A percentile compares a stretch with the other conserved stretches of the same genome.
Evolutionary conservation across 805 yeast genomes (phyloP).

Genomic region (Zygotorulaspora florentina): DNA sequence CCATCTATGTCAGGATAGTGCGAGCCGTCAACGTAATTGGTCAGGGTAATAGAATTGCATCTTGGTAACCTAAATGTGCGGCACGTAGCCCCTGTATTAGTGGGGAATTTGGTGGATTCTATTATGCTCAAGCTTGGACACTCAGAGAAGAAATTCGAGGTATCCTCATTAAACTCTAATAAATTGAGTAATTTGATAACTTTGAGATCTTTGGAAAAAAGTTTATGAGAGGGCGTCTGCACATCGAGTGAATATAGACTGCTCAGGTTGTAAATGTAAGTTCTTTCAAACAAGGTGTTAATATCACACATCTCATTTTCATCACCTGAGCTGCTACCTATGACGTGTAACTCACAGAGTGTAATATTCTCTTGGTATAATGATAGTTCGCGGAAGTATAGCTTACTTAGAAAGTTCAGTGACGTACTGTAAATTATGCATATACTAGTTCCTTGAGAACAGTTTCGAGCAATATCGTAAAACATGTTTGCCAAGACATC

Average conservation of each 20-base stretch:
- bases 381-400: constrained; percentile 26
- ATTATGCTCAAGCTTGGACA: constrained; percentile 21
- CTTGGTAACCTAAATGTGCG: constrained; percentile 18
- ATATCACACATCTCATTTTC: constrained; percentile 21
- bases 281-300: constrained; percentile 23
- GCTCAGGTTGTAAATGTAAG: constrained; percentile 21
- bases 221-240: constrained; percentile 10
- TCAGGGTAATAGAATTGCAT: constrained; percentile 22
- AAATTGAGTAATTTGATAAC: constrained; percentile 20
- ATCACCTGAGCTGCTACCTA: constrained; percentile 15
- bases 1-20: constrained; percentile 25
- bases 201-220: constrained; percentile 17
- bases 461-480: constrained; percentile 11
- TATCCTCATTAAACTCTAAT: constrained; percentile 5
- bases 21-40: constrained; percentile 17
- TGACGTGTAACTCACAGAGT: constrained; percentile 26
- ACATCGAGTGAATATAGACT: constrained; percentile 24
- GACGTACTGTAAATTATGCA: constrained; percentile 24
- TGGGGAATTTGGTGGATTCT: constrained; percentile 22
- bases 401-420: constrained; percentile 24
- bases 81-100: constrained; percentile 2
- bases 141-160: constrained; percentile 10
- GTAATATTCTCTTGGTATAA: constrained; percentile 7
- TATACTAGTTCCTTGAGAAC: constrained; percentile 13
- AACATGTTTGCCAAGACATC: constrained; percentile 19